phyloP scores from a whole-genome alignment of 495 filamentous ascomycete species.

The Chlorociboria aeruginascens region DNA sequence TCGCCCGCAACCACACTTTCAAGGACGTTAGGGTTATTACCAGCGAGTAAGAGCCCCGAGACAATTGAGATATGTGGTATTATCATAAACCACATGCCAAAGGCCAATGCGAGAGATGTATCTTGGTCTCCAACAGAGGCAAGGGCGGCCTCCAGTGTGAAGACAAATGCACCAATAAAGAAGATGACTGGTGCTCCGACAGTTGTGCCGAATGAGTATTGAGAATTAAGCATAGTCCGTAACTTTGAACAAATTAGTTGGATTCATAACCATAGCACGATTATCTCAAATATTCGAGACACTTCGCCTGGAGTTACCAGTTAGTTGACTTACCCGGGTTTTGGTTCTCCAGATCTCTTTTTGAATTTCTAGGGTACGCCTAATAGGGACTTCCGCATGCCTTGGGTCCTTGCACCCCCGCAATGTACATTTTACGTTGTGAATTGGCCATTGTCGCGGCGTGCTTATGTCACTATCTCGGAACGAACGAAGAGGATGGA shows the following conservation, averaged over 20 bases:
- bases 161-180: slow-evolving; percentile 30
- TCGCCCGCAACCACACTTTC: slow-evolving; percentile 13
- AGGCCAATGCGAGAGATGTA: slow-evolving; percentile 30
- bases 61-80: slow-evolving; percentile 23
- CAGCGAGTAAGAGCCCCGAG: slow-evolving; percentile 21
- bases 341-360: slow-evolving; percentile 8
- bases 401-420: not conserved
- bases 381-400: slow-evolving; percentile 1
- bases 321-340: not conserved
- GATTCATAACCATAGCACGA: not conserved
- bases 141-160: slow-evolving; percentile 22
- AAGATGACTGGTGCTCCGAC: slow-evolving; percentile 34
- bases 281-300: too few species aligned
- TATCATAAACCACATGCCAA: slow-evolving; percentile 24
- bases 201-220: slow-evolving; percentile 29
- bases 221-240: slow-evolving; percentile 8
- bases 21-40: slow-evolving; percentile 21
- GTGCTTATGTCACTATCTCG: not conserved
- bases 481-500: slow-evolving; percentile 4
- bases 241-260: not conserved
- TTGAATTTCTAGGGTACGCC: not conserved
- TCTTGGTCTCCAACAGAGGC: slow-evolving; percentile 29
- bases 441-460: slow-evolving; percentile 4
- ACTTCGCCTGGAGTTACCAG: not conserved
- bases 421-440: not conserved